These are phyloP conservation scores for Talaromyces piceae DNA, from an alignment of 2,329 filamentous ascomycete species.

Conservation along the genomic window DNA sequence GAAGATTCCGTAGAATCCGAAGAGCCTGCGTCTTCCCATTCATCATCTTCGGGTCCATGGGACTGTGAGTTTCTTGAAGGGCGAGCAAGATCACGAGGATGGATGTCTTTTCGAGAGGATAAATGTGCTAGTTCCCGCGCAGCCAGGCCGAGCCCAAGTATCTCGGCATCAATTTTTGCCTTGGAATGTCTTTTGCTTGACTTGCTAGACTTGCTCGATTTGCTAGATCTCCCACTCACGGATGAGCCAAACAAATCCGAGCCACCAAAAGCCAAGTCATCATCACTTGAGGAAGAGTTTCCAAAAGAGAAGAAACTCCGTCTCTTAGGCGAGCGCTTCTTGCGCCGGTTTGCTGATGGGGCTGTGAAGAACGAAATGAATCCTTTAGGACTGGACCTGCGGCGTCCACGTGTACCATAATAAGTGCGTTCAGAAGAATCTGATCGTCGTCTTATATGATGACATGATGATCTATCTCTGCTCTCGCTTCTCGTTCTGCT, in stretches of 20 bases:
- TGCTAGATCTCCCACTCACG: conserved; percentile 10
- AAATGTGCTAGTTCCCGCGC: conserved; percentile 38
- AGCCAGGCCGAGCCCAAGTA: conserved; percentile 42
- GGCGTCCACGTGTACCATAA: conserved; percentile 6
- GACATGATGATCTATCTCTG: conserved; percentile 12
- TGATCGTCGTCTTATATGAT: conserved; percentile 32
- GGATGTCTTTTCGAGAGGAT: conserved; percentile 16
- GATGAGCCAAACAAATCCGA: conserved; percentile 39
- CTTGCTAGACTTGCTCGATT: conserved; percentile 27
- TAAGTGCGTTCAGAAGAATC: conserved; percentile 37
- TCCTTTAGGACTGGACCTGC: conserved; percentile 26
- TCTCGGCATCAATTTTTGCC: conserved; percentile 37
- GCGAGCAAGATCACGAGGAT: conserved; percentile 20
- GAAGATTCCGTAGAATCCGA: conserved; percentile 44
- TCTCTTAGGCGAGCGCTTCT: conserved; percentile 40
- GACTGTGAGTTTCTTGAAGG: conserved; percentile 7
- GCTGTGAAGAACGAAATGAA: conserved; percentile 58
- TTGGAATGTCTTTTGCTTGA: conserved; percentile 20
- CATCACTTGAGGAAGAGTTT: conserved; percentile 60
- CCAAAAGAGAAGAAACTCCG: conserved; percentile 51
- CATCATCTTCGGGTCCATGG: conserved; percentile 42
- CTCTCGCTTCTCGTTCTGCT: neutral
- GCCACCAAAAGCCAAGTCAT: conserved; percentile 63
- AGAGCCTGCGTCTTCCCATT: conserved; percentile 54
- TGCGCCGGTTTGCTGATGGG: conserved; percentile 47